phyloP scores from a whole-genome alignment of 441 rosid species.

The Eutrema salsugineum region DNA sequence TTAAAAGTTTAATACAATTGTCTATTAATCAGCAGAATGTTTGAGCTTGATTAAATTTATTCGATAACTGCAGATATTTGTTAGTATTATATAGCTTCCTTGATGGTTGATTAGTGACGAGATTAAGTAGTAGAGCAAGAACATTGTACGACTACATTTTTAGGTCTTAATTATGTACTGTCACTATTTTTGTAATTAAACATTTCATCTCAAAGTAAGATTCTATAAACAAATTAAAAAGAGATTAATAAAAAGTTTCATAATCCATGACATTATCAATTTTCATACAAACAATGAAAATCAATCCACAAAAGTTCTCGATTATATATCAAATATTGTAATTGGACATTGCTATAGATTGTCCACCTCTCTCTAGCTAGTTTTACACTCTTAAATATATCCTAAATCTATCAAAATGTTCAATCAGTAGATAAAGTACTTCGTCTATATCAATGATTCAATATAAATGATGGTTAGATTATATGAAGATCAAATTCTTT shows the following conservation, averaged over 20 bases:
- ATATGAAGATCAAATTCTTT: neutral
- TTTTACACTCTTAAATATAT: neutral
- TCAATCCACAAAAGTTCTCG: neutral
- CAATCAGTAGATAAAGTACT: neutral
- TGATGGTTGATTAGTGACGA: neutral
- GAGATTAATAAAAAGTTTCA: neutral
- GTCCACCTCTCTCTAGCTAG: neutral
- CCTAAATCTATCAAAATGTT: neutral
- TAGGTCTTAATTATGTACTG: neutral
- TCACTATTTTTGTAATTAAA: neutral
- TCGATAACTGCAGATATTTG: neutral
- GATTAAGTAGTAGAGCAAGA: neutral
- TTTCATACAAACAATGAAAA: neutral
- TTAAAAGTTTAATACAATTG: neutral
- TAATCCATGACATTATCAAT: neutral
- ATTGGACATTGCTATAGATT: neutral
- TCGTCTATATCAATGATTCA: neutral
- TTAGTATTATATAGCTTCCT: conserved; percentile 8
- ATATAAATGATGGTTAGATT: neutral
- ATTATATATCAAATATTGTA: neutral
- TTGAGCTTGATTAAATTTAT: neutral
- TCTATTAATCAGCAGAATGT: neutral
- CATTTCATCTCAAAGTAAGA: neutral
- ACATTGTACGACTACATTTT: neutral
- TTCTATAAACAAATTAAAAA: neutral